Base-by-base conservation (phyloP, 306 rosid species). In the Pterocarpus santalinus region DNA sequence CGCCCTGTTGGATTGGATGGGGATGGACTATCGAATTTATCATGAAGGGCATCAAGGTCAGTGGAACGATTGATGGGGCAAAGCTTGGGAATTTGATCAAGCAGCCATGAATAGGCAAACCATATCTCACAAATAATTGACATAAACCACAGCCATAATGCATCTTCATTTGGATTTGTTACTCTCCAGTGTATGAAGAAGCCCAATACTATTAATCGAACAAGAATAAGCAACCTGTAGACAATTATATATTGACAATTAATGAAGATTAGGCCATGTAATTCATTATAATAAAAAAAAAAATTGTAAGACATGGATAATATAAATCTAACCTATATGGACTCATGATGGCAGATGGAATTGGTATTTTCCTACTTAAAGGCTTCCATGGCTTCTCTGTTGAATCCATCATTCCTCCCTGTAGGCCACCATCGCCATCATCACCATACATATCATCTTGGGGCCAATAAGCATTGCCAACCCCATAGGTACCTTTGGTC, bases 161-260 rank as follows among this genome's bases (percentile, higher is more conserved):
- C 91, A 8, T 88, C 91, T 11, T 15, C 69, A 65, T 95, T 92
- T 53, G 98, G 98, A 86, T 95, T 58, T 4, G 0, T 17, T 36
- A 91, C 38, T 87, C 98, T 91, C 98, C 98, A 95, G 0, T 89
- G 90, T 70, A 92, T 64, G 70, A 95, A 95, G 82, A 95, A 90
- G 14, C 69, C 15, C 72, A 92, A 44, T 72, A 92, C 89, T 65
- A 91, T 79, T 0, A 92, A 67, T 44, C 97, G 88, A 53, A 94
- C 11, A 5, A 64, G 5, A 74, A 94, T 84, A 76, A 94, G 78
- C 57, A 94, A 66, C 88, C 98, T 94, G 84, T 55, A 43, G 4
- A n/a, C 61, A 15, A 52, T 5, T 56, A 7, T 3, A 16, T 0
- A 35, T 10, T 17, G 17, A n/a, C 49, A 64, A 51, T 10, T 62